These are phyloP conservation scores for Aphanomyces astaci DNA, from an alignment of 352 stramenopile species.

Conservation along the genomic window DNA sequence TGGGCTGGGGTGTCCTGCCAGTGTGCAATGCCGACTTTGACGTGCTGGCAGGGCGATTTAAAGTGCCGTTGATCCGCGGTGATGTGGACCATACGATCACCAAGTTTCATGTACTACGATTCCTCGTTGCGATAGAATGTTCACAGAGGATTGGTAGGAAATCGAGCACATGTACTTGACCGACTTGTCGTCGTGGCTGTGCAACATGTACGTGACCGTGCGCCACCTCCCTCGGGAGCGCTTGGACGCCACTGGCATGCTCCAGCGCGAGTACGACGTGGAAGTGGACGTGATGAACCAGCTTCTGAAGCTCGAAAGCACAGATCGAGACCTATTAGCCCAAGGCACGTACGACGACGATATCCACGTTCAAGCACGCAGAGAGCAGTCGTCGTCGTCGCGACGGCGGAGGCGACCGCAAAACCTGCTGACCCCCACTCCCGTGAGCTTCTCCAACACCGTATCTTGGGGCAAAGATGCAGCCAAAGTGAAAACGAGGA, in stretches of 20 bases:
- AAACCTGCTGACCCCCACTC: neutral
- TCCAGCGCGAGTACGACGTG: slow-evolving; percentile 29
- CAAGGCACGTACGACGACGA: neutral
- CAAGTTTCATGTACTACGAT: slow-evolving; percentile 38
- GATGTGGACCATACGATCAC: slow-evolving; percentile 78
- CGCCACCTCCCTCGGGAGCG: slow-evolving; percentile 25
- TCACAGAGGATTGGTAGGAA: slow-evolving; percentile 27
- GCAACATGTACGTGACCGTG: slow-evolving; percentile 85
- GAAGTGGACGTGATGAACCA: slow-evolving; percentile 24
- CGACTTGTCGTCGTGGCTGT: slow-evolving; percentile 80
- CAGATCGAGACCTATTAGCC: neutral
- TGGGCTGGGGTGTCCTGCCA: slow-evolving; percentile 79
- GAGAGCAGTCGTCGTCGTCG: neutral
- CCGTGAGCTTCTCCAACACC: neutral
- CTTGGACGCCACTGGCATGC: slow-evolving; percentile 10
- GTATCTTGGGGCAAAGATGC: slow-evolving; percentile 10
- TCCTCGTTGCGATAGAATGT: neutral
- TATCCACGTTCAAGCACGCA: too few species aligned
- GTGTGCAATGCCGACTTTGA: slow-evolving; percentile 53
- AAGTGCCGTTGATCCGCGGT: slow-evolving; percentile 71
- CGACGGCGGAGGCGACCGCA: neutral
- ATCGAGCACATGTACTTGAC: slow-evolving; percentile 58
- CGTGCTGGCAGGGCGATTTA: slow-evolving; percentile 69
- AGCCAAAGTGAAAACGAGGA: neutral
- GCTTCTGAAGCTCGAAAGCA: slow-evolving; percentile 17